Evolutionary conservation across 2,329 filamentous ascomycete genomes (phyloP).

Genomic region (Trichoderma guizhouense): DNA sequence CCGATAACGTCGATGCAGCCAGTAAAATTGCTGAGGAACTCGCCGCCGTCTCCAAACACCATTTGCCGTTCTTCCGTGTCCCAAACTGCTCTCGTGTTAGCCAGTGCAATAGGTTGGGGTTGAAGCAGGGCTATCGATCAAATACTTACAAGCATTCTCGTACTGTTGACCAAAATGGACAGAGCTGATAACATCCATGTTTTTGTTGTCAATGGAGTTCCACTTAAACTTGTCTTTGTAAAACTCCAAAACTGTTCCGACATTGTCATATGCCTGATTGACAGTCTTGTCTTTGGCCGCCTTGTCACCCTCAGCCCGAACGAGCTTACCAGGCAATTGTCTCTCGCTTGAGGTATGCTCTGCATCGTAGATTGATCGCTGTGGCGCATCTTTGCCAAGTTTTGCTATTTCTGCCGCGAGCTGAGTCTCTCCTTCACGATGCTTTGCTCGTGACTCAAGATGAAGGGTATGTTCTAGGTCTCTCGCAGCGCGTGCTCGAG

Average conservation of each 20-base stretch:
- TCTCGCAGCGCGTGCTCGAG: slow-evolving; percentile 35
- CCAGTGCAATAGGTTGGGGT: neutral
- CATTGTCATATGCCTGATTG: slow-evolving; percentile 50
- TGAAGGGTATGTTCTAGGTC: slow-evolving; percentile 39
- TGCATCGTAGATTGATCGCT: slow-evolving; percentile 46
- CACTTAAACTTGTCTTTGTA: slow-evolving; percentile 49
- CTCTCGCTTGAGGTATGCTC: slow-evolving; percentile 35
- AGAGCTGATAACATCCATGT: slow-evolving; percentile 48
- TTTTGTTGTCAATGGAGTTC: slow-evolving; percentile 51
- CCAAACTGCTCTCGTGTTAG: slow-evolving; percentile 40
- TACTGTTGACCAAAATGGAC: slow-evolving; percentile 50
- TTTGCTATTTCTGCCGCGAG: neutral
- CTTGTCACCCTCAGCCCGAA: slow-evolving; percentile 43
- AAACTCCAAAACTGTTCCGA: slow-evolving; percentile 48
- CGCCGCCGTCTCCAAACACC: slow-evolving; percentile 55
- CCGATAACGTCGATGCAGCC: slow-evolving; percentile 54
- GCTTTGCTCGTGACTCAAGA: slow-evolving; percentile 23
- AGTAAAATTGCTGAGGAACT: slow-evolving; percentile 51
- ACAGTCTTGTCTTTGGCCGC: slow-evolving; percentile 40
- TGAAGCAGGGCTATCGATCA: neutral
- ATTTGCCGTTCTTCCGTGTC: slow-evolving; percentile 47
- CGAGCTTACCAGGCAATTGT: slow-evolving; percentile 41
- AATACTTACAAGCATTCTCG: slow-evolving; percentile 48
- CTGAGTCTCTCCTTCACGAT: slow-evolving; percentile 17
- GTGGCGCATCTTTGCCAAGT: slow-evolving; percentile 28